Conservation (phyloP, 768 basidiomycete genomes). For the Dendrothele bispora region DNA sequence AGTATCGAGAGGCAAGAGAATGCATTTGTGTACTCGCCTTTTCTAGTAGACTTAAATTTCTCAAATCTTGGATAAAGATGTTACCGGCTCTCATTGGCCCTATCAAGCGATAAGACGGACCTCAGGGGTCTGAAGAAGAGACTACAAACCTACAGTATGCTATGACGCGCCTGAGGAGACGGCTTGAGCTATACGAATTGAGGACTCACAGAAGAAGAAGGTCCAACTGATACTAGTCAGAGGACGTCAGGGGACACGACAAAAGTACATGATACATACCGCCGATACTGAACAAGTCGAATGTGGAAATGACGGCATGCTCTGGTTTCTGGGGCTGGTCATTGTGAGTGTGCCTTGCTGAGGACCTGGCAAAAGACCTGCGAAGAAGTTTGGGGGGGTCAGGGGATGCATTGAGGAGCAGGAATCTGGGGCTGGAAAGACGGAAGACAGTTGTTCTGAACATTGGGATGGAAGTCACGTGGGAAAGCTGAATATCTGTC, state of each 20-base stretch:
- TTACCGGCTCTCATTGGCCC: slow-evolving; percentile 84
- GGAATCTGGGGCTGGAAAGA: background rate
- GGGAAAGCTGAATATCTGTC: background rate
- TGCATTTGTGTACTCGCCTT: slow-evolving; percentile 55
- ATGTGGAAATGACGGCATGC: slow-evolving; percentile 91
- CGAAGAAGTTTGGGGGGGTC: background rate
- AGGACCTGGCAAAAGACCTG: background rate
- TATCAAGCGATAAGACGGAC: slow-evolving; percentile 53
- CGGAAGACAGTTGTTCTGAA: background rate
- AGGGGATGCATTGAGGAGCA: background rate
- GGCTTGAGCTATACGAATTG: background rate
- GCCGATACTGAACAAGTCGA: slow-evolving; percentile 91
- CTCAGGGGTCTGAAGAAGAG: slow-evolving; percentile 34
- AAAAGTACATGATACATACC: slow-evolving; percentile 48
- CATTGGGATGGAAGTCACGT: background rate
- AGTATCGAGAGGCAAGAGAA: slow-evolving; percentile 3
- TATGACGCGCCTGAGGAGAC: background rate
- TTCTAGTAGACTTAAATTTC: slow-evolving; percentile 65
- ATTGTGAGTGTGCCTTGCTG: background rate
- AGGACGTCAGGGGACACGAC: too few relatives aligned
- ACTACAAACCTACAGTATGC: background rate
- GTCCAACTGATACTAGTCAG: too few relatives aligned
- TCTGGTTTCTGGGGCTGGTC: slow-evolving; percentile 43
- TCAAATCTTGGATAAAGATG: slow-evolving; percentile 80
- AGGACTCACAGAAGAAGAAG: background rate